Percentiles rank a stretch among this genome's conserved stretches.
These are phyloP conservation scores for Pilaira anomala DNA, from an alignment of 192 early-diverging fungal species.

Conservation along the genomic window DNA sequence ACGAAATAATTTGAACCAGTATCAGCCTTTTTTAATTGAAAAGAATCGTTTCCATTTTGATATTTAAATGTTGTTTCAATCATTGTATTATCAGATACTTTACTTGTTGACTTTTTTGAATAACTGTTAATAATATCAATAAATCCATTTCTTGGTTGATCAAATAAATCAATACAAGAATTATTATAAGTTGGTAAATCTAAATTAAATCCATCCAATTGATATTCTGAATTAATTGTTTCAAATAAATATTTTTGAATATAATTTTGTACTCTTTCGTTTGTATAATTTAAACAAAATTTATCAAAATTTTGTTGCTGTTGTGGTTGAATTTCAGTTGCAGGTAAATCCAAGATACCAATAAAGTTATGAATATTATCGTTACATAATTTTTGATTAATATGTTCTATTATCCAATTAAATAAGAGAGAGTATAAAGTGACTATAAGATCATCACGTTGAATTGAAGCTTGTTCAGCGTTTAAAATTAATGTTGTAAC, in stretches of 20 bases:
- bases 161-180: constrained; percentile 68
- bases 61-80: constrained; percentile 54
- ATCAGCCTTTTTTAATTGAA: constrained; percentile 34
- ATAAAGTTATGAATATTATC: constrained; percentile 69
- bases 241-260: constrained; percentile 71
- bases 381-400: constrained; percentile 76
- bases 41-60: constrained; percentile 44
- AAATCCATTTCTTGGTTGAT: constrained; percentile 62
- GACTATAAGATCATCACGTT: constrained; percentile 68
- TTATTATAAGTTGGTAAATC: constrained; percentile 38
- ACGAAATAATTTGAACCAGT: constrained; percentile 57
- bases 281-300: constrained; percentile 57
- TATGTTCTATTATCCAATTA: constrained; percentile 78
- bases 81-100: constrained; percentile 50
- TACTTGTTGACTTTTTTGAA: constrained; percentile 33
- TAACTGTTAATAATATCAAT: constrained; percentile 59
- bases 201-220: constrained; percentile 55
- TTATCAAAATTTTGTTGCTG: constrained; percentile 57
- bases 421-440: constrained; percentile 80
- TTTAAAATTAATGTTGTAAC: constrained; percentile 81
- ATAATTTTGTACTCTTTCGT: constrained; percentile 83
- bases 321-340: constrained; percentile 32
- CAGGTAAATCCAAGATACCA: constrained; percentile 79
- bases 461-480: constrained; percentile 61
- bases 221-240: constrained; percentile 55